Base-by-base conservation (phyloP, 2,329 filamentous ascomycete genomes). In the Leptographium galeiforme region DNA sequence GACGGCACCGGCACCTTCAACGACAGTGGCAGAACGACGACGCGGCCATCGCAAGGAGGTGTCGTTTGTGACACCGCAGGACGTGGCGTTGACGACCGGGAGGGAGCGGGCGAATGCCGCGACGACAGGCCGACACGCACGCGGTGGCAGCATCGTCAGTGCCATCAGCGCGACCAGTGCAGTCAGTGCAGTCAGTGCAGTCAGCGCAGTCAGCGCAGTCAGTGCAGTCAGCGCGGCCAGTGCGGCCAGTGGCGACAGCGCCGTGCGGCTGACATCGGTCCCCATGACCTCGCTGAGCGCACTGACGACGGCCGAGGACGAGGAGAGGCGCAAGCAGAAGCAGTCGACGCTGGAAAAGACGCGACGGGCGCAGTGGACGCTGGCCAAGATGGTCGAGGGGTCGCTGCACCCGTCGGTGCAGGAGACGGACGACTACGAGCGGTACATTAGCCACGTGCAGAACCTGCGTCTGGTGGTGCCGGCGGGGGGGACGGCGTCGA, bases 361-460 rank as follows among this genome's bases (percentile, higher is more conserved):
- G 33, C 86, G 85, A 40, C 85, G 86, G 53, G 85, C 88, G 14
- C 89, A 95, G 65, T 90, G 87, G 84, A 94, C 88, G 0, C 85
- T 96, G 48, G 85, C 85, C 18, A 85, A 94, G 63, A 84, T 95
- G 50, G 85, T 96, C 46, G 77, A 84, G 52, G 86, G 90, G 64
- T 93, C 88, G 6, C 76, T 97, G 46, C 86, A 95, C 59, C 93
- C 93, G 1, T 83, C 81, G 0, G 87, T 98, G 40, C 77, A 80
- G 41, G 91, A 97, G 70, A 81, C 82, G 30, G 82, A 85, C 48
- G 93, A 97, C 65, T 98, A 98, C 65, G 78, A 83, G 55, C 81
- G 85, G 30, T 98, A 97, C 67, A 82, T 98, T 59, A 81, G 79
- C 48, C 93, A 98, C 63, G 90, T 93, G 2, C 83, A 95, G 53